Percentiles rank a stretch among this genome's conserved stretches.
These are phyloP conservation scores for Beauveria brongniartii DNA, from an alignment of 2,329 filamentous ascomycete genomes.

Conservation along the genomic window DNA sequence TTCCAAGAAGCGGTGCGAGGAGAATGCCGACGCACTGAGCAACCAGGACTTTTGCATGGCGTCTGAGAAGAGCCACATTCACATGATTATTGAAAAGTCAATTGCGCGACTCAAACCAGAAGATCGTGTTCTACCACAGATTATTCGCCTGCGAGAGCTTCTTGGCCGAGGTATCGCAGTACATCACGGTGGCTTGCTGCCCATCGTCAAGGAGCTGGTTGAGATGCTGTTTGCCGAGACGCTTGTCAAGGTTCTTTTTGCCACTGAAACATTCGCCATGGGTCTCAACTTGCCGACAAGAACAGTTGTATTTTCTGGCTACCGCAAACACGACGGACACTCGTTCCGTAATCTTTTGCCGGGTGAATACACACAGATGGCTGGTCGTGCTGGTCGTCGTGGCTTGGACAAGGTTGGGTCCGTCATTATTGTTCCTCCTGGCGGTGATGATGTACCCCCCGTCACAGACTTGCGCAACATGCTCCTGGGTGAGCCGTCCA, in stretches of 20 bases:
- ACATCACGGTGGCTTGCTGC: conserved; percentile 87
- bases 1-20: conserved; percentile 94
- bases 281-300: conserved; percentile 90
- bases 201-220: conserved; percentile 96
- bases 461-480: conserved; percentile 78
- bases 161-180: conserved; percentile 86
- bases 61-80: conserved; percentile 88
- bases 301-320: conserved; percentile 95
- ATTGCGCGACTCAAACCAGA: conserved; percentile 85
- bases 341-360: conserved; percentile 84
- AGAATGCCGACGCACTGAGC: conserved; percentile 89
- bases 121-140: conserved; percentile 84
- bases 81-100: conserved; percentile 96
- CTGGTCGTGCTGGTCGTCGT: conserved; percentile 84
- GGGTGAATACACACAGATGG: conserved; percentile 98
- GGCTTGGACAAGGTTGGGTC: conserved; percentile 88
- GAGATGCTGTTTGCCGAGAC: conserved; percentile 95
- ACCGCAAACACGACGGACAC: conserved; percentile 91
- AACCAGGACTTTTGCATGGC: conserved; percentile 95
- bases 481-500: conserved; percentile 93
- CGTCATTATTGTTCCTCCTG: conserved; percentile 85
- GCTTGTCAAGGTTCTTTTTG: conserved; percentile 92
- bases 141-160: conserved; percentile 77
- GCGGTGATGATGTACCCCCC: conserved; percentile 73
- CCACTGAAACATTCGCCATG: conserved; percentile 98